A percentile compares a stretch with the other conserved stretches of the same genome.
Conservation (phyloP, 345 rosid genomes). For the Anacardium occidentale region DNA sequence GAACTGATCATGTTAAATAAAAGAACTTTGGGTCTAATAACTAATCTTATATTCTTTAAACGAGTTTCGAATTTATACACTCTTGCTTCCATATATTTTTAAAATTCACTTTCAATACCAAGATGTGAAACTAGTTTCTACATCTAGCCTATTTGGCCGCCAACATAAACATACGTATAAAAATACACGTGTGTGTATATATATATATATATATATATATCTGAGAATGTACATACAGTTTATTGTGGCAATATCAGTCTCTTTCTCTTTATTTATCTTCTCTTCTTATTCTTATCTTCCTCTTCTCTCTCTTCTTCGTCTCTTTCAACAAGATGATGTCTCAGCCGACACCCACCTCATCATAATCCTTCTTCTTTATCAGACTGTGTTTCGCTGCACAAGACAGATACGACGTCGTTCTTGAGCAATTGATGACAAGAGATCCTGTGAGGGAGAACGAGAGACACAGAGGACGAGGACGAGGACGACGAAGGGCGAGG, state of each 20-base stretch:
- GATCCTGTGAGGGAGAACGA: constrained; percentile 26
- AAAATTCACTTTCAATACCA: constrained; percentile 9
- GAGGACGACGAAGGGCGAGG: no score
- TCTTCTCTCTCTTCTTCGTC: neutral
- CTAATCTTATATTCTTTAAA: no score
- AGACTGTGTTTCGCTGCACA: neutral
- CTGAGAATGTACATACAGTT: neutral
- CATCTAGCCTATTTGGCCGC: neutral
- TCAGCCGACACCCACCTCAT: neutral
- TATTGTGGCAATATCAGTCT: no score
- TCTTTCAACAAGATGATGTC: neutral
- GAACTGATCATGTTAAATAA: no score
- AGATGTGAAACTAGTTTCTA: constrained; percentile 24
- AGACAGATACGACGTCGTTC: neutral
- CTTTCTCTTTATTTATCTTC: no score
- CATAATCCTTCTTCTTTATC: neutral
- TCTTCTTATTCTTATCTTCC: neutral
- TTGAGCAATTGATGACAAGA: constrained; percentile 32
- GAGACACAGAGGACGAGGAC: constrained; percentile 12
- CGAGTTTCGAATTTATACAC: no score
- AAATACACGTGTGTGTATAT: neutral
- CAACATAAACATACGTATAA: neutral
- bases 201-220: neutral
- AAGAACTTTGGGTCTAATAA: no score
- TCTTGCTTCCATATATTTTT: no score